A percentile compares a stretch with the other conserved stretches of the same genome.
phyloP scores from a whole-genome alignment of 106 monocot species.

The Acorus calamus region DNA sequence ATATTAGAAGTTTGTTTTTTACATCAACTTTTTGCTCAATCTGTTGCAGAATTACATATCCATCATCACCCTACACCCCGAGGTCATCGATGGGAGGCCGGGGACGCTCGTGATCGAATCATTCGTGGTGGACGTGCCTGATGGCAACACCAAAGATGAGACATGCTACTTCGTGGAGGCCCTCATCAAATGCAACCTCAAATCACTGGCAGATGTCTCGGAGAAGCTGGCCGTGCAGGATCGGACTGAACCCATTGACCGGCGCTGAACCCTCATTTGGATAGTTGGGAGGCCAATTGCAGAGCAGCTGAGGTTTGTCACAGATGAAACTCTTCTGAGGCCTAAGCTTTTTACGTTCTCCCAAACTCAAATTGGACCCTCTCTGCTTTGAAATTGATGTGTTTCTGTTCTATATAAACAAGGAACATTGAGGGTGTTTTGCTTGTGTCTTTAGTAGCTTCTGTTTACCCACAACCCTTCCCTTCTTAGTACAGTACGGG shows the following conservation, averaged over 20 bases:
- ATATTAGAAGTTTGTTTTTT: not conserved
- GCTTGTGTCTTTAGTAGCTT: no score
- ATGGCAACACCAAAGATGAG: slow-evolving; percentile 85
- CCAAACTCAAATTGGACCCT: no score
- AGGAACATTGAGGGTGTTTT: no score
- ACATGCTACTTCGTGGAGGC: slow-evolving; percentile 79
- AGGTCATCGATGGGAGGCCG: slow-evolving; percentile 60
- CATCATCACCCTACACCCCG: slow-evolving; percentile 64
- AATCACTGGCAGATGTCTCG: slow-evolving; percentile 66
- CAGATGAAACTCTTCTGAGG: no score
- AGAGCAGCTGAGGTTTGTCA: no score
- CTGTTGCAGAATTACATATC: slow-evolving; percentile 78
- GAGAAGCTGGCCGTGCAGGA: slow-evolving; percentile 60
- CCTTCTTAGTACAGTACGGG: no score
- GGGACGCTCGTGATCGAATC: slow-evolving; percentile 81
- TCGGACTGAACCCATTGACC: slow-evolving; percentile 21
- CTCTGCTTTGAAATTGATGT: no score
- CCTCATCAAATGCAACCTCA: slow-evolving; percentile 85
- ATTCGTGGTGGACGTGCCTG: slow-evolving; percentile 80
- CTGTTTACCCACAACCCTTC: no score
- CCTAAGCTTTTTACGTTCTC: no score
- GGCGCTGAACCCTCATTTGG: no score
- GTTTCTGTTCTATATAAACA: no score
- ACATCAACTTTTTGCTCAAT: not conserved
- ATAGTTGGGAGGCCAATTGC: no score